These are phyloP conservation scores for Debaryomycetaceae sp. DNA, from an alignment of 1,139 yeast genomes.

Conservation along the genomic window DNA sequence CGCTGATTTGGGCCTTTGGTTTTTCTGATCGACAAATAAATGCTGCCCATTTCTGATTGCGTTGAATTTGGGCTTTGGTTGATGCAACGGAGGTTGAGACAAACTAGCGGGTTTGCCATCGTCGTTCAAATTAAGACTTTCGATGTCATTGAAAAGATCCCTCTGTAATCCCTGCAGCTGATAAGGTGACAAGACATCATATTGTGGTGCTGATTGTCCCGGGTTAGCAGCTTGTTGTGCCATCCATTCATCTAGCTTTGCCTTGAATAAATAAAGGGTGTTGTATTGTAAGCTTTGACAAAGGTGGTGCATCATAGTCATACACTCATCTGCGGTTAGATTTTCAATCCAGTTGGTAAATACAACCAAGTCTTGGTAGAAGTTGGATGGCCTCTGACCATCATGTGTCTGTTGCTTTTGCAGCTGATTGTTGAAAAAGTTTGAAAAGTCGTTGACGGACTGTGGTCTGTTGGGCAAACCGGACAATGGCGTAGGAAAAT, in stretches of 20 bases:
- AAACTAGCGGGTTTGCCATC: conserved; percentile 6
- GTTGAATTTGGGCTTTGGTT: conserved; percentile 38
- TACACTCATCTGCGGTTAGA: conserved; percentile 54
- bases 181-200: conserved; percentile 7
- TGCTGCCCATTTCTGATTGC: conserved; percentile 20
- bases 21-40: conserved; percentile 27
- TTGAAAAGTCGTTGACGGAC: conserved; percentile 40
- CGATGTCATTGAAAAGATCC: conserved; percentile 28
- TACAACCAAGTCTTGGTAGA: conserved; percentile 45
- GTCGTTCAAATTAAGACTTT: conserved; percentile 23
- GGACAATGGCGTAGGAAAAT: conserved; percentile 18
- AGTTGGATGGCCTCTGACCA: conserved; percentile 16
- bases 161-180: conserved; percentile 11
- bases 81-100: conserved; percentile 19
- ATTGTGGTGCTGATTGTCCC: conserved; percentile 4
- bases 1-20: conserved; percentile 42
- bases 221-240: conserved; percentile 15
- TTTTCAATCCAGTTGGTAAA: conserved; percentile 60
- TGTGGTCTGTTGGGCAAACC: conserved; percentile 42
- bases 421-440: conserved; percentile 21
- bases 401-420: conserved; percentile 9
- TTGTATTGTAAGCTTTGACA: conserved; percentile 48
- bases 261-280: conserved; percentile 44
- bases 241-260: conserved; percentile 34
- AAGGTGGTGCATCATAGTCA: conserved; percentile 57